Evolutionary conservation across 2,329 filamentous ascomycete species (phyloP).

Genomic region (Clonostachys solani): DNA sequence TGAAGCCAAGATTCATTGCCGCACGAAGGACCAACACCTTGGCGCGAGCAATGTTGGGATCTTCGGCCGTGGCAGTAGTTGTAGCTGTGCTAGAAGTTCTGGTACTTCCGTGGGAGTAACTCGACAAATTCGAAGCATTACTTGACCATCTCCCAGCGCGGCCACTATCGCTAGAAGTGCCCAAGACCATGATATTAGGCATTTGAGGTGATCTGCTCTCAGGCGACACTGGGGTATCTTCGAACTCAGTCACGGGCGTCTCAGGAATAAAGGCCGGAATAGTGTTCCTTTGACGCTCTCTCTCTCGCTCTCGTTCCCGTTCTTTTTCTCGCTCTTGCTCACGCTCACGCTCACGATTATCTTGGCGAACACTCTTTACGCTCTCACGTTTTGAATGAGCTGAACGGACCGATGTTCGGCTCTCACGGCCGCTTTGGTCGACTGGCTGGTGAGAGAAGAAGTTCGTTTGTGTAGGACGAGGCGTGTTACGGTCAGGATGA

Average conservation of each 20-base stretch:
- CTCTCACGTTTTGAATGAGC: constrained; percentile 50
- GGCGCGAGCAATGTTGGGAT: constrained; percentile 71
- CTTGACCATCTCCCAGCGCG: constrained; percentile 75
- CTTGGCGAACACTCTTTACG: constrained; percentile 32
- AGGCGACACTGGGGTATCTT: constrained; percentile 80
- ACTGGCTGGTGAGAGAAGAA: constrained; percentile 56
- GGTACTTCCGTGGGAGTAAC: constrained; percentile 68
- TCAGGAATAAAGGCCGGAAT: constrained; percentile 59
- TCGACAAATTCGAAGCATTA: constrained; percentile 72
- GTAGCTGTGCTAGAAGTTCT: constrained; percentile 69
- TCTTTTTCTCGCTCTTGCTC: constrained; percentile 7
- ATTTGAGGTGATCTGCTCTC: constrained; percentile 71
- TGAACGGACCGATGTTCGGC: constrained; percentile 44
- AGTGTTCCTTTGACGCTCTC: constrained; percentile 15
- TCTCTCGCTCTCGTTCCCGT: background rate
- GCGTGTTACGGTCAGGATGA: constrained; percentile 80
- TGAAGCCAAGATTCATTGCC: constrained; percentile 79
- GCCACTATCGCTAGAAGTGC: constrained; percentile 57
- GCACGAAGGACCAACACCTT: constrained; percentile 80
- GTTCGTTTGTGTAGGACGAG: constrained; percentile 71
- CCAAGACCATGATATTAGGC: constrained; percentile 85
- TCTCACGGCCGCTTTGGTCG: constrained; percentile 30
- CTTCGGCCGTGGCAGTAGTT: constrained; percentile 64
- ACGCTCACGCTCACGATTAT: background rate
- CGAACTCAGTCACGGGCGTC: constrained; percentile 92